Base-by-base conservation (phyloP, 768 basidiomycete genomes). In the Piloderma croceum region DNA sequence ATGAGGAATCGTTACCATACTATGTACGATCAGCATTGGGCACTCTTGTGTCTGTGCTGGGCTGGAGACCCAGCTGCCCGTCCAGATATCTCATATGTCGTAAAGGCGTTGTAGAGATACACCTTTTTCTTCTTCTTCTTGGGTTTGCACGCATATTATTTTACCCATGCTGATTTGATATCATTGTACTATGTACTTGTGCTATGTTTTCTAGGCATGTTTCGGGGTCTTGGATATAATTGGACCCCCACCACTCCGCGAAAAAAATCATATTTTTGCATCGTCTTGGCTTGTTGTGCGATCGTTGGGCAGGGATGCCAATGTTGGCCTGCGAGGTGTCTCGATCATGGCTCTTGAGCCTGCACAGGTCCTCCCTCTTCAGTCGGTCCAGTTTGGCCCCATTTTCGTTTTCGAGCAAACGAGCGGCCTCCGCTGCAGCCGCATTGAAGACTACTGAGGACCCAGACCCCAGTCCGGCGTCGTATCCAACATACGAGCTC, bases 371-470 rank as follows among this genome's bases (percentile, higher is more conserved):
- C 22, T 19, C 13, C 37, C 38, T 12, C 44, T 13, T 20, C 36
- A 31, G 6, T 15, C 42, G 34, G 9, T 29, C 35, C 7, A 35
- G 34, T 17, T 33, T 34, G 23, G 37, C 38, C 4, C 32, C 34
- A 29, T 35, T n/a, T n/a, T n/a, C n/a, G n/a, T n/a, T n/a, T n/a
- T n/a, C 31, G 12, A 45, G 50, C 3, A 53, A 61, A 47, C 67
- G 73, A 24, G 54, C 61, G 33, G 70, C 75, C 4, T 71, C 76
- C 7, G 56, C 66, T 10, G 69, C 70, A 4, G 60, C 73, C 4
- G 74, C 70, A 20, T 44, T 70, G 5, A 68, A 66, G 48, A 52
- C 58, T 13, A 47, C 46, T 31, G 56, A 57, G 32, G 25, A 54
- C 24, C 52, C 68, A 9, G 40, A 42, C 38, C 43, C 17, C 20